Conservation (phyloP, 1,139 yeast species). For the Wickerhamomyces sp. region DNA sequence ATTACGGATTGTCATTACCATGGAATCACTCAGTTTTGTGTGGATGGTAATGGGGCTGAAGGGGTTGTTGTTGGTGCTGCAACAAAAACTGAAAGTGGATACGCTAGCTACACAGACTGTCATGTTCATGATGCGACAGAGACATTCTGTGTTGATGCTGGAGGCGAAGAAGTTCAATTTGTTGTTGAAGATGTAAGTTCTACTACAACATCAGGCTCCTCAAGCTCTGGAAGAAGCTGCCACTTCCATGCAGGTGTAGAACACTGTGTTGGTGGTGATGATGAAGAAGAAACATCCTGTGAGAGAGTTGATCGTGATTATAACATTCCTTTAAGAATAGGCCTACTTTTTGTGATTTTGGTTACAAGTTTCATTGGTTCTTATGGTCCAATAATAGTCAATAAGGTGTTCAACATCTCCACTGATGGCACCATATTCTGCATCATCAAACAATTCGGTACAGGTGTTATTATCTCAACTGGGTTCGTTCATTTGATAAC, state of each 20-base stretch:
- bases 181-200: neutral
- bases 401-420: conserved; percentile 40
- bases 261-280: conserved; percentile 14
- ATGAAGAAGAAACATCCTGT: conserved; percentile 8
- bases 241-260: conserved; percentile 22
- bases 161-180: conserved; percentile 14
- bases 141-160: conserved; percentile 14
- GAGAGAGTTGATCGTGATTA: conserved; percentile 11
- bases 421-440: conserved; percentile 48
- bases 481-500: conserved; percentile 74
- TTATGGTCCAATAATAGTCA: conserved; percentile 31
- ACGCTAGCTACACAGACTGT: conserved; percentile 13
- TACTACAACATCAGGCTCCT: neutral
- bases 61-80: conserved; percentile 15
- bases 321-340: conserved; percentile 14
- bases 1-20: conserved; percentile 19
- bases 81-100: conserved; percentile 8
- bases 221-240: conserved; percentile 9
- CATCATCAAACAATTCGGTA: conserved; percentile 68
- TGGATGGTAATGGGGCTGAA: conserved; percentile 16
- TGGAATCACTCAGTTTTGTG: conserved; percentile 11
- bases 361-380: conserved; percentile 27
- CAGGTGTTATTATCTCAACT: conserved; percentile 83
- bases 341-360: conserved; percentile 14
- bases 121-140: conserved; percentile 14